Evolutionary conservation across 2,329 filamentous ascomycete genomes (phyloP).

Genomic region (Sporothrix globosa): DNA sequence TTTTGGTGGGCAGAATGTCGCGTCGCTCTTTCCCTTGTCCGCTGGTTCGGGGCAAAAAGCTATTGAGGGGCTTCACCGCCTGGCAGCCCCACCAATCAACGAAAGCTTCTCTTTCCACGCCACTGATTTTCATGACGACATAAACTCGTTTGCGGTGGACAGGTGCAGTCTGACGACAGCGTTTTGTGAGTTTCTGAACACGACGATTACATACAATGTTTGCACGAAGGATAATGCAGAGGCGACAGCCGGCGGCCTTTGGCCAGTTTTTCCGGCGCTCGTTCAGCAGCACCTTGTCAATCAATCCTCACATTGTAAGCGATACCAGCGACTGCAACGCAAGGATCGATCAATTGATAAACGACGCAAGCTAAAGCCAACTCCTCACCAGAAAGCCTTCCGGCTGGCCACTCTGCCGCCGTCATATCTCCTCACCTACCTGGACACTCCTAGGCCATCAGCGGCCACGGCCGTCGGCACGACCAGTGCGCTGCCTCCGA

Average conservation of each 20-base stretch:
- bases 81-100: slow-evolving; percentile 17
- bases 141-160: slow-evolving; percentile 1
- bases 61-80: slow-evolving; percentile 32
- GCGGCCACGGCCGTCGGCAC: slow-evolving; percentile 61
- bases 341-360: not conserved
- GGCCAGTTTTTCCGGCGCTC: slow-evolving; percentile 39
- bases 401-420: slow-evolving; percentile 51
- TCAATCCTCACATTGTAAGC: slow-evolving; percentile 58
- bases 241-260: slow-evolving; percentile 37
- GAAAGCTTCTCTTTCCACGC: not conserved
- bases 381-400: slow-evolving; percentile 59
- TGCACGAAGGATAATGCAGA: slow-evolving; percentile 39
- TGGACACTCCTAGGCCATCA: slow-evolving; percentile 61
- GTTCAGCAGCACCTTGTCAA: slow-evolving; percentile 54
- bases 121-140: slow-evolving; percentile 30
- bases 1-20: slow-evolving; percentile 34
- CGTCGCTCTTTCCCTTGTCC: not conserved
- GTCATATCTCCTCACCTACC: slow-evolving; percentile 61
- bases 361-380: not conserved
- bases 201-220: slow-evolving; percentile 19
- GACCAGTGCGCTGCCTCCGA: slow-evolving; percentile 62
- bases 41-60: not conserved
- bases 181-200: not conserved
- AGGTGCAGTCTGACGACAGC: not conserved
- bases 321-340: not conserved